phyloP scores from a whole-genome alignment of 2,329 filamentous ascomycete species.

The Pseudogymnoascus sp. region DNA sequence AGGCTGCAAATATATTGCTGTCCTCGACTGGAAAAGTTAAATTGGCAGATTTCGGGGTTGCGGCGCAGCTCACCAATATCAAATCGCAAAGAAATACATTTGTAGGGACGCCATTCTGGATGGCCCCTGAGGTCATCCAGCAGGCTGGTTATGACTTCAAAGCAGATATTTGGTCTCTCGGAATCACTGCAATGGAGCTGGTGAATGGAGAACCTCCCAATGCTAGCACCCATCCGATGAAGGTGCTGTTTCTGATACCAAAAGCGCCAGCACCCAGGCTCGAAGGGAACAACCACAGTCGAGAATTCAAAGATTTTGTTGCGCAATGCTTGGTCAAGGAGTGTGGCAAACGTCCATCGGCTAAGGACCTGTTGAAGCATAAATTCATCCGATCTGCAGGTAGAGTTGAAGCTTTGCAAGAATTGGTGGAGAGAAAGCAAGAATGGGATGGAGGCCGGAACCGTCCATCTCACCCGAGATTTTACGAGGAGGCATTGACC shows the following conservation, averaged over 20 bases:
- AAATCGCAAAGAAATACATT: conserved; percentile 97
- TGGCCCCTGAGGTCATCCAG: conserved; percentile 91
- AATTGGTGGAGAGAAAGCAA: conserved; percentile 76
- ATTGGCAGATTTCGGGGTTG: conserved; percentile 93
- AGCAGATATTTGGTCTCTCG: conserved; percentile 87
- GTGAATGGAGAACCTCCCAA: conserved; percentile 83
- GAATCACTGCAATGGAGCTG: conserved; percentile 86
- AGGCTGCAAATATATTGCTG: conserved; percentile 92
- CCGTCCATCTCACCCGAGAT: conserved; percentile 64
- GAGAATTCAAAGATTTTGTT: conserved; percentile 90
- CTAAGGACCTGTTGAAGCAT: conserved; percentile 80
- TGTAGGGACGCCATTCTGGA: conserved; percentile 95
- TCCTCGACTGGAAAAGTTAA: conserved; percentile 87
- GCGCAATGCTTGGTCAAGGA: conserved; percentile 88
- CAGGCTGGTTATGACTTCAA: conserved; percentile 80
- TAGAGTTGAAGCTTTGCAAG: conserved; percentile 79
- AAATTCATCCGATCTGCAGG: conserved; percentile 82
- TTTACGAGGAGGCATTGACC: conserved; percentile 89
- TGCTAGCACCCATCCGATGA: conserved; percentile 83
- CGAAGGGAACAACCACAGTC: conserved; percentile 73
- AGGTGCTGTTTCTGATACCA: conserved; percentile 83
- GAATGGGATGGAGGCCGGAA: conserved; percentile 71
- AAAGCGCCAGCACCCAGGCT: conserved; percentile 79
- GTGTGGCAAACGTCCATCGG: conserved; percentile 72
- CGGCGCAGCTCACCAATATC: conserved; percentile 92